Conservation (phyloP, 2,329 filamentous ascomycete genomes). For the Raffaelea ambrosiae region DNA sequence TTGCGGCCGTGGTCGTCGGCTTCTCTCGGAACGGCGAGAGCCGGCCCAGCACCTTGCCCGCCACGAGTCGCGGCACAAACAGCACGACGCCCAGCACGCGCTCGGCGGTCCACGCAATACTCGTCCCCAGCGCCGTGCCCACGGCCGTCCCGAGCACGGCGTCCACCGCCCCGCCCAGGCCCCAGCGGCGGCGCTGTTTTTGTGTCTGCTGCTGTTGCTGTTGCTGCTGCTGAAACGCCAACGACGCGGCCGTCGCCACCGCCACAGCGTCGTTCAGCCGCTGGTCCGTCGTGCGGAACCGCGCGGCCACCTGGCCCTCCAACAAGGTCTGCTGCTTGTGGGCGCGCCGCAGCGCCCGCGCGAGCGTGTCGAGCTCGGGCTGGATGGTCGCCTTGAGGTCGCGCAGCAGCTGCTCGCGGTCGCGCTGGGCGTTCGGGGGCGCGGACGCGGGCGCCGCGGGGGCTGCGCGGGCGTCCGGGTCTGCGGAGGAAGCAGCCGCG, state of each 20-base stretch:
- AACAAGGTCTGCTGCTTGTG: slow-evolving; percentile 79
- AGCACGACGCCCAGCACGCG: background rate
- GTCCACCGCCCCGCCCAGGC: slow-evolving; percentile 23
- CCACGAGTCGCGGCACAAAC: slow-evolving; percentile 6
- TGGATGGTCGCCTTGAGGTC: slow-evolving; percentile 61
- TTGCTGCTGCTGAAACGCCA: slow-evolving; percentile 27
- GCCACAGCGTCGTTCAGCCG: slow-evolving; percentile 69
- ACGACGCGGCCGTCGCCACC: slow-evolving; percentile 68
- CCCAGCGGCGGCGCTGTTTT: background rate
- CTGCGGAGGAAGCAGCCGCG: background rate
- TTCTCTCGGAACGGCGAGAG: no score
- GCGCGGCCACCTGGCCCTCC: slow-evolving; percentile 65
- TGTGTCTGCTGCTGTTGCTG: background rate
- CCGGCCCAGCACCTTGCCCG: background rate
- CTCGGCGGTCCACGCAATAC: background rate
- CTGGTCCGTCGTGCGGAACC: slow-evolving; percentile 62
- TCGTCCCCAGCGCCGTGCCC: background rate
- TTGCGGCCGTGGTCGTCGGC: no score
- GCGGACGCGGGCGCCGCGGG: background rate
- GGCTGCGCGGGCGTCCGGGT: background rate
- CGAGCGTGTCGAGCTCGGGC: slow-evolving; percentile 79
- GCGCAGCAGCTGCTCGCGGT: slow-evolving; percentile 27
- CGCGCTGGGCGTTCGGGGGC: slow-evolving; percentile 6
- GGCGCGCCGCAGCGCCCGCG: slow-evolving; percentile 79
- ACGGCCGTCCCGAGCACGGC: slow-evolving; percentile 17